phyloP scores from a whole-genome alignment of 768 basidiomycete genomes.

The Mycena galericulata region DNA sequence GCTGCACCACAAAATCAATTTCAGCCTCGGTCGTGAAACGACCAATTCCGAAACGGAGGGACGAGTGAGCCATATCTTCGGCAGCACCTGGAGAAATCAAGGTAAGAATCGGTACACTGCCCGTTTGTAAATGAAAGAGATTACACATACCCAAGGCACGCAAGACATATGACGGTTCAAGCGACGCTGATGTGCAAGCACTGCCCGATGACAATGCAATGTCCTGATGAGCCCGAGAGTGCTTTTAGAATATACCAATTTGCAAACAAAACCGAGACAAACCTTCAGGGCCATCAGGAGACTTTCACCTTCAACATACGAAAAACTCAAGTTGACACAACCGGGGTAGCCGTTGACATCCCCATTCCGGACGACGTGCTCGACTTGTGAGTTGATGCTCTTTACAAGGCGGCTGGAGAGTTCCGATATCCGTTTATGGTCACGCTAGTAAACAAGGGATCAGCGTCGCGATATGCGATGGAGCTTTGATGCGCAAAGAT shows the following conservation, averaged over 20 bases:
- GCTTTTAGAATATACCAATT: background rate
- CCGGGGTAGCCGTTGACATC: constrained; percentile 93
- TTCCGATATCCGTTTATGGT: constrained; percentile 77
- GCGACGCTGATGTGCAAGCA: constrained; percentile 97
- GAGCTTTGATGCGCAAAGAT: background rate
- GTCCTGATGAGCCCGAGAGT: constrained; percentile 63
- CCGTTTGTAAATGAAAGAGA: background rate
- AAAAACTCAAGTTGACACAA: constrained; percentile 95
- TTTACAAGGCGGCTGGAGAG: constrained; percentile 86
- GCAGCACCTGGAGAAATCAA: constrained; percentile 73
- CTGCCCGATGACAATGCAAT: constrained; percentile 98
- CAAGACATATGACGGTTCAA: constrained; percentile 98
- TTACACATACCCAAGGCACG: constrained; percentile 82
- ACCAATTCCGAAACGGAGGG: constrained; percentile 96
- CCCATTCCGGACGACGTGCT: constrained; percentile 94
- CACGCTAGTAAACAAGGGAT: constrained; percentile 65
- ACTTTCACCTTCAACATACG: constrained; percentile 98
- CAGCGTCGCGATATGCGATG: constrained; percentile 17
- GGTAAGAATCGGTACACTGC: background rate
- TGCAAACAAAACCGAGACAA: constrained; percentile 28
- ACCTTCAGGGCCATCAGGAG: constrained; percentile 98
- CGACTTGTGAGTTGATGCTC: constrained; percentile 85
- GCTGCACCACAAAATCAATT: constrained; percentile 91
- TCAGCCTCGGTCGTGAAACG: constrained; percentile 98
- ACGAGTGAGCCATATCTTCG: constrained; percentile 99